These are phyloP conservation scores for Nephelium lappaceum DNA, from an alignment of 345 rosid genomes.

Conservation along the genomic window DNA sequence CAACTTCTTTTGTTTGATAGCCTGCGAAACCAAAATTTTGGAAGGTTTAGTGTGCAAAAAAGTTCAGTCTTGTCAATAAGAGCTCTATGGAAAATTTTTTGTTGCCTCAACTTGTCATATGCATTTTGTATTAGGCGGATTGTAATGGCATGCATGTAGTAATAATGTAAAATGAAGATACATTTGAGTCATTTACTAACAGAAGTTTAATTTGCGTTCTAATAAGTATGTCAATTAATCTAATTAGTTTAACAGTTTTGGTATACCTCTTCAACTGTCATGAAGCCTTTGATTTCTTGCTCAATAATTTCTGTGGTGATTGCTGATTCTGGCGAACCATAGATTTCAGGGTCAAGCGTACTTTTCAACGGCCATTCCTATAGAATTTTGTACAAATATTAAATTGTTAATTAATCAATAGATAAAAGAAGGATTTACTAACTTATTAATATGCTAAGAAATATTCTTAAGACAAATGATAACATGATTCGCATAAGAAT, in stretches of 20 bases:
- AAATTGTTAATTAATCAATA: background rate
- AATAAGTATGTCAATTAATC: too few relatives aligned
- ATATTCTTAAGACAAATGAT: too few relatives aligned
- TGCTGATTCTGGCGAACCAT: constrained; percentile 65
- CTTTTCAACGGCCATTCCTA: constrained; percentile 90
- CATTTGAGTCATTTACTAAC: too few relatives aligned
- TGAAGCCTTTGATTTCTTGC: constrained; percentile 52
- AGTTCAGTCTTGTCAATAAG: too few relatives aligned
- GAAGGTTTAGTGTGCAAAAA: background rate
- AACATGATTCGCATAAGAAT: background rate
- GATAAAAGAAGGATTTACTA: too few relatives aligned
- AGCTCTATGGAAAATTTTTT: too few relatives aligned
- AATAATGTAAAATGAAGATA: too few relatives aligned
- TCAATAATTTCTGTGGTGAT: constrained; percentile 62
- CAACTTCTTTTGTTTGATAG: constrained; percentile 44
- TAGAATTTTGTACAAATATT: background rate
- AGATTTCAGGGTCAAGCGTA: constrained; percentile 60
- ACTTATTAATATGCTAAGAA: too few relatives aligned
- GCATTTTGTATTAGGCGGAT: too few relatives aligned
- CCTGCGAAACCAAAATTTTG: constrained; percentile 32
- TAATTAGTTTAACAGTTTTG: background rate
- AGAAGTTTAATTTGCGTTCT: too few relatives aligned
- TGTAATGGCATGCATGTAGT: too few relatives aligned
- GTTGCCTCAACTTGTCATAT: too few relatives aligned
- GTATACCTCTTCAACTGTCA: constrained; percentile 55